Evolutionary conservation across 2,329 filamentous ascomycete genomes (phyloP), one percentile per base, ranked within the genome.

Genomic region (Zasmidium citrigriseum): DNA sequence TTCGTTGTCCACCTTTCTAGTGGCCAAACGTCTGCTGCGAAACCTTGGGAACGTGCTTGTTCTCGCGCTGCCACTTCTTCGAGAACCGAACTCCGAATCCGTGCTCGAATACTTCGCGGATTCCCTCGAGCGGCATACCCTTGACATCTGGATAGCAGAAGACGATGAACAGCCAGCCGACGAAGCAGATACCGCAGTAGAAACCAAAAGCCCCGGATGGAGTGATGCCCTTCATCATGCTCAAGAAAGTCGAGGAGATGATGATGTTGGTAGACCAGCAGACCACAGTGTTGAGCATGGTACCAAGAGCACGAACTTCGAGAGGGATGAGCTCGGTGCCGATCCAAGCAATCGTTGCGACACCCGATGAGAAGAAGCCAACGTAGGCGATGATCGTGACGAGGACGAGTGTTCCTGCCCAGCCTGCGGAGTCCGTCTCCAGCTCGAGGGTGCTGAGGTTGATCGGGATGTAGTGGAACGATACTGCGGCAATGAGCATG

Each of bases 131-230:
- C 18, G 81, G 78, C 75, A 84, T 79, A 11, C 82, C 81, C 62
- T 82, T 82, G 1, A 82, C 80, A 60, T 84, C 80, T 0, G 81
- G 81, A 63, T 82, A 84, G 63, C 72, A 82, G 70, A 82, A 78
- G 54, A 77, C 75, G 22, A 83, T 75, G 55, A 78, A 73, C 4
- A 81, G 52, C 67, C 76, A 80, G 14, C 80, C 80, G 38, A 79
- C 62, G 55, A 79, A 74, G 62, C 79, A 82, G 34, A 83, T 79
- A 0, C 72, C 78, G 0, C 79, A 77, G 55, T 82, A 83, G 68
- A 83, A 82, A 3, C 79, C 80, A 59, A 83, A 83, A 0, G 80
- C 77, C 0, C 81, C 80, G 2, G 74, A 77, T 0, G 80, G 79
- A 0, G 80, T 82, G 54, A 76, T 78, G n/a, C 69, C 70, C 60